Conservation (phyloP, 148 eudicot species). For the Chenopodium quinoa region DNA sequence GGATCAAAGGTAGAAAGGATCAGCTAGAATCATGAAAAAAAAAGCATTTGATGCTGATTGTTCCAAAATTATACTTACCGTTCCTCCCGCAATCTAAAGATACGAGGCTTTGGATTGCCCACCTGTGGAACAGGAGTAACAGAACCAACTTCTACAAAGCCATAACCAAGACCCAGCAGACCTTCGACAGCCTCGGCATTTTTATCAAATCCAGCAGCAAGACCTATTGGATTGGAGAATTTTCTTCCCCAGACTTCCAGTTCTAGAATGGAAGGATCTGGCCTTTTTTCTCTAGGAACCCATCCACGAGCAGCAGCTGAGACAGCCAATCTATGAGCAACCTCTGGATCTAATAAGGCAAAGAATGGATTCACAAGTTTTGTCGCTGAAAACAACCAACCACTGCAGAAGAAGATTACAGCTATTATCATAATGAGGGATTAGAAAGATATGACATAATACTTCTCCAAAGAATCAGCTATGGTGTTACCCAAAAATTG, state of each 20-base stretch:
- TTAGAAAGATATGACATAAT: neutral
- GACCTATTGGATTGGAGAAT: slow-evolving; percentile 93
- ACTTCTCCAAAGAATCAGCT: neutral
- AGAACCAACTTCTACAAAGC: slow-evolving; percentile 96
- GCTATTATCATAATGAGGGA: slow-evolving; percentile 1
- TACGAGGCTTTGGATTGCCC: slow-evolving; percentile 96
- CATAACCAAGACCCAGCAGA: slow-evolving; percentile 91
- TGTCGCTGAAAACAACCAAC: slow-evolving; percentile 95
- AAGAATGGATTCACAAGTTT: slow-evolving; percentile 95
- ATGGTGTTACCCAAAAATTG: neutral
- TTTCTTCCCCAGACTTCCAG: slow-evolving; percentile 96
- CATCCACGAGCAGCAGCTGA: slow-evolving; percentile 97
- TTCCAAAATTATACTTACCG: slow-evolving; percentile 63
- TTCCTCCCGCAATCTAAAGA: slow-evolving; percentile 79
- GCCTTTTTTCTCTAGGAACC: slow-evolving; percentile 95
- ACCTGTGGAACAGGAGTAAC: slow-evolving; percentile 97
- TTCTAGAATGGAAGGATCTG: slow-evolving; percentile 74
- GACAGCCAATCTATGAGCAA: slow-evolving; percentile 81
- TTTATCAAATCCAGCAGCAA: slow-evolving; percentile 99
- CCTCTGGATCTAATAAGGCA: slow-evolving; percentile 88
- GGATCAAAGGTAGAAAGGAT: neutral
- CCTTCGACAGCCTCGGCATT: slow-evolving; percentile 99
- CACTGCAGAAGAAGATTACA: slow-evolving; percentile 51
- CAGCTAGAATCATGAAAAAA: neutral
- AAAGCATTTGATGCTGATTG: slow-evolving; percentile 1